Base-by-base conservation (phyloP, 2,329 filamentous ascomycete genomes). In the Alternaria angustiovoidea region DNA sequence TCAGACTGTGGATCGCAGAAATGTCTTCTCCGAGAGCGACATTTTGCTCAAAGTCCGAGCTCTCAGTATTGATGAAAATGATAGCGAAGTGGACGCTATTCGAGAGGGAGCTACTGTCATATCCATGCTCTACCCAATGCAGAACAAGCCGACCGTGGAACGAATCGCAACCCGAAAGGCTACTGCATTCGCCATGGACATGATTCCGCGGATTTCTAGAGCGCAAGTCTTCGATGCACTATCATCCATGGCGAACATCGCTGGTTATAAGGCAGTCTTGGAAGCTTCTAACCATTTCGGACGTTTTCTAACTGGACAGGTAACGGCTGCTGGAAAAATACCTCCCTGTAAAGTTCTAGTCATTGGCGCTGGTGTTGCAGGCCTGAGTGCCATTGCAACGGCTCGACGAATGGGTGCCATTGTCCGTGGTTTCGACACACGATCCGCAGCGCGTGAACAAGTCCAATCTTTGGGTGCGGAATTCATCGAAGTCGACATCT, bases 171-270 rank as follows among this genome's bases (percentile, higher is more conserved):
- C 84, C 38, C 87, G 87, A 49, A 89, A 90, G 28, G 88, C 89
- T 2, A 96, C 92, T 1, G 82, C 87, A 16, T 95, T 97, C 74
- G 92, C 93, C 22, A 96, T 97, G 93, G 93, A 97, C 75, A 90
- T 94, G 88, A 90, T 97, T 53, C 93, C 93, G 16, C 88, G 93
- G 41, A 96, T 96, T 69, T 96, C 93, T 1, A 87, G 93, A 47
- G 93, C 93, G 1, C 93, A 96, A 75, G 89, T 91, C 0, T 96
- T 96, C 70, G 93, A 96, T 79, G 93, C 92, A 0, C 83, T 96
- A 57, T 93, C 92, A 77, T 95, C 91, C 9, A 96, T 96, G 93
- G 93, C 93, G 61, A 96, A 96, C 70, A 96, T 96, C 80, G 92
- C 93, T 22, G 93, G 93, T 0, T 97, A 97, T 81, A 96, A 96